Percentiles rank a stretch among this genome's conserved stretches.
Conservation (phyloP, 441 rosid species). For the Arabidopsis hybrid region DNA sequence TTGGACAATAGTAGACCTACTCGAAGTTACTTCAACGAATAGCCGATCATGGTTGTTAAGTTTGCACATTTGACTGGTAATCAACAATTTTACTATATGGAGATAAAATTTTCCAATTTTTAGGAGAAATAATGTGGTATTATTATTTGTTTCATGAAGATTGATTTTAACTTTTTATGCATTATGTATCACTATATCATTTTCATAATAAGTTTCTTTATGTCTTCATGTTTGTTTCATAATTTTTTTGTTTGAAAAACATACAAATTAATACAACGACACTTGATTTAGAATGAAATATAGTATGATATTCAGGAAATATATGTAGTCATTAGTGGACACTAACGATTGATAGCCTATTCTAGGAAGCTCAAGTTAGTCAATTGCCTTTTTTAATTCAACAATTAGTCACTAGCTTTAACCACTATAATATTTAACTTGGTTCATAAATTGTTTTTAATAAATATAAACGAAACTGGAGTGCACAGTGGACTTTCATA, state of each 20-base stretch:
- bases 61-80: not conserved
- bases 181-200: not conserved
- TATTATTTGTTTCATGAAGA: too few relatives aligned
- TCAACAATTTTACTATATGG: not conserved
- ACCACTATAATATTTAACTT: slow-evolving; percentile 17
- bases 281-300: not conserved
- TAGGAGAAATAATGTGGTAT: not conserved
- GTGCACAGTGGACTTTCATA: not conserved
- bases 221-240: not conserved
- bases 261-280: not conserved
- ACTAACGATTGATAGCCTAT: not conserved
- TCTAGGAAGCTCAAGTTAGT: slow-evolving; percentile 15
- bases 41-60: not conserved
- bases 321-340: not conserved
- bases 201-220: not conserved
- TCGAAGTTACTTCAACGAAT: not conserved
- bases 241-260: not conserved
- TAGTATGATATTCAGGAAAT: not conserved
- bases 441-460: not conserved
- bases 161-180: not conserved
- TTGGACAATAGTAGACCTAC: not conserved
- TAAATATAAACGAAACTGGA: not conserved
- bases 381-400: not conserved
- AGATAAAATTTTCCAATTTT: not conserved
- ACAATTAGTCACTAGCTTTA: slow-evolving; percentile 1